A percentile compares a stretch with the other conserved stretches of the same genome.
Conservation (phyloP, 495 filamentous ascomycete genomes). For the Elaphomyces granulatus region DNA sequence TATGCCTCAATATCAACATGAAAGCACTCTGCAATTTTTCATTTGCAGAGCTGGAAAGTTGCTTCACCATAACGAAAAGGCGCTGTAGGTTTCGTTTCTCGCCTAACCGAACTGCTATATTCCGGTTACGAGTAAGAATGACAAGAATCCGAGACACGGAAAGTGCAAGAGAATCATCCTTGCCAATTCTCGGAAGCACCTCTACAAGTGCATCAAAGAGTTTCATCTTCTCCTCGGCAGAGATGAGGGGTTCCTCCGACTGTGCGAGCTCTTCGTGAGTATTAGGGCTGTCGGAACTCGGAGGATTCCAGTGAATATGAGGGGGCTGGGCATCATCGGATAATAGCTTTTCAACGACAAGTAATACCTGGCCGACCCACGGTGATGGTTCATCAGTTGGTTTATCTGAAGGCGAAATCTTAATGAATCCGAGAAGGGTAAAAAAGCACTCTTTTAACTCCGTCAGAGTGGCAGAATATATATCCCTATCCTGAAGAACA, state of each 20-base stretch:
- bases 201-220: constrained; percentile 66
- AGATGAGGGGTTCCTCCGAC: constrained; percentile 47
- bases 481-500: constrained; percentile 65
- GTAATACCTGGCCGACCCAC: constrained; percentile 83
- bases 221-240: constrained; percentile 46
- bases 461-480: constrained; percentile 62
- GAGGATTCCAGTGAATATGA: constrained; percentile 57
- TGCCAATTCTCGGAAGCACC: constrained; percentile 70
- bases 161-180: constrained; percentile 71
- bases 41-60: constrained; percentile 63
- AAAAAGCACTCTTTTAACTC: constrained; percentile 67
- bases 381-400: constrained; percentile 61
- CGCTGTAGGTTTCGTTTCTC: constrained; percentile 82
- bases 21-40: constrained; percentile 64
- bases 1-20: constrained; percentile 79
- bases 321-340: constrained; percentile 71
- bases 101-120: constrained; percentile 58
- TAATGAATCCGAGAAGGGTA: constrained; percentile 66
- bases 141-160: constrained; percentile 77
- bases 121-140: constrained; percentile 67
- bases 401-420: constrained; percentile 43
- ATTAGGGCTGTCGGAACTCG: constrained; percentile 32
- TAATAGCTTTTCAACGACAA: constrained; percentile 80
- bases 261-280: constrained; percentile 39
- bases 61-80: constrained; percentile 88